Evolutionary conservation across 495 filamentous ascomycete species (phyloP), one percentile per base, ranked within the genome.

Genomic region (Hypoxylon trugodes): DNA sequence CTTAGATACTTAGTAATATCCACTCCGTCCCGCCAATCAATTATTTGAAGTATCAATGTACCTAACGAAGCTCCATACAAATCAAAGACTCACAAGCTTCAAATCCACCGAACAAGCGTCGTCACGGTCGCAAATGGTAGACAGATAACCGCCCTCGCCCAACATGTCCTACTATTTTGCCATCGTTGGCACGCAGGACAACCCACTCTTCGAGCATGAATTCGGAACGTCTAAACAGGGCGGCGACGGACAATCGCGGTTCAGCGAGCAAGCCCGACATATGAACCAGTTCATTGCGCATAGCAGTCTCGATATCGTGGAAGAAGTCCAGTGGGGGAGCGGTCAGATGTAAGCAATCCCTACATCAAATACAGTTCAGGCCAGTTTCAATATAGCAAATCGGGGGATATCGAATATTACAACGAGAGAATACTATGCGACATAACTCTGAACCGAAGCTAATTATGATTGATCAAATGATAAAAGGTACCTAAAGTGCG

Each of bases 211-310:
- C 81, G 92, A 96, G 77, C 84, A 93, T 74, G 92, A 96, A 65
- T 98, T 98, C 77, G 95, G 95, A 66, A 97, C 93, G 41, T 93
- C 91, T 28, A 97, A 97, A 77, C 85, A 89, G 55, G 92, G 93
- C 77, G 93, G 92, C 66, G 94, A 97, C 82, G 95, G 95, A 66
- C 83, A 92, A 68, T 80, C 95, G 21, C 87, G 91, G 61, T 97
- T 96, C 83, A 85, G 81, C 25, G 89, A 93, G 41, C 88, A 96
- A 61, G 89, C 92, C 21, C 86, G 90, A 46, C 89, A 94, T 73
- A 90, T 97, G 86, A 97, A 96, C 80, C 95, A 97, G 76, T 97
- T 98, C 81, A 90, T 98, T 74, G 87, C 95, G 41, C 94, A 98
- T 78, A 90, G 89, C 50, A 89, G 88, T 66, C 79, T 98, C 37